Evolutionary conservation across 257 asterid genomes (phyloP), one percentile per base, ranked within the genome.

Genomic region (Solanum rostratum): DNA sequence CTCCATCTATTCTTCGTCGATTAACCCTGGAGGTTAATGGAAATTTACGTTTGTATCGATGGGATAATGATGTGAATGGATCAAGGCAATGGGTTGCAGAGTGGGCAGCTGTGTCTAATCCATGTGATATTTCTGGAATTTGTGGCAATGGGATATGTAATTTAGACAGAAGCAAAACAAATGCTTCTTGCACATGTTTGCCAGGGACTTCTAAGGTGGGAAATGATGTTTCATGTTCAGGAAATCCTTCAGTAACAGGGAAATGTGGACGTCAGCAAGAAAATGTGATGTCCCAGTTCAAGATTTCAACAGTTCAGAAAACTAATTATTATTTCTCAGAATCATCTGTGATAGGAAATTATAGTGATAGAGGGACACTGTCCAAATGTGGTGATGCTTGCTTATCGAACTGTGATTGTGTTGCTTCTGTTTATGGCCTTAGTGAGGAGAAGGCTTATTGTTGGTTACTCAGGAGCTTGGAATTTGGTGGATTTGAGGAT

Each of bases 81-180:
- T 92, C 98, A 1, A 87, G 91, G 12, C 94, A 91, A 83, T 95
- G 98, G 97, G 97, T 92, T 18, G 83, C 96, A 2, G 99, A 94
- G 71, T 94, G 99, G 99, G 97, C 97, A 8, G 98, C 98, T 0
- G 97, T 92, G 50, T 92, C 97, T 19, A 95, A 90, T 24, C 99
- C 96, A 0, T 94, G 99, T 82, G 91, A 86, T 57, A 93, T 95
- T 62, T 93, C 95, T 55, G 99, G 97, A 1, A 89, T 91, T 41
- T 95, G 99, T 50, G 97, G 98, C 66, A 87, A 89, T 52, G 99
- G 98, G 87, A 89, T 94, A 73, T 95, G 99, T 73, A 86, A 46
- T 20, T 80, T 95, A 27, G 97, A 93, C 83, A 85, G 88, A 82
- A 93, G 93, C 87, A 91, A 89, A 91, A 93, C 96, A 1, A 92